A percentile compares a stretch with the other conserved stretches of the same genome.
Evolutionary conservation across 305 asterid genomes (phyloP).

Genomic region (Fraxinus latifolia): DNA sequence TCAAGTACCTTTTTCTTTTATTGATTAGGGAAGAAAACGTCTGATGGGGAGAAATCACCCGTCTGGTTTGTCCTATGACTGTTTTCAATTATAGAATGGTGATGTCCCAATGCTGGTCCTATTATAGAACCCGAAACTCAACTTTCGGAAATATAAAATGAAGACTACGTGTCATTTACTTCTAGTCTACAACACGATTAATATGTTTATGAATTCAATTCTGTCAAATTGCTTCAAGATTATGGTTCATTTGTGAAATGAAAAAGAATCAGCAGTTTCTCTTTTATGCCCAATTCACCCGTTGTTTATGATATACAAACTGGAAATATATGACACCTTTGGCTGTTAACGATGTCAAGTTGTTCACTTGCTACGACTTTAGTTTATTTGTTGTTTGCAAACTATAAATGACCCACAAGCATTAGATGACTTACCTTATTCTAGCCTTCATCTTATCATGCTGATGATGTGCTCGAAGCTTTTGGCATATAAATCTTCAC

Average conservation of each 20-base stretch:
- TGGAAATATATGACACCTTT: neutral
- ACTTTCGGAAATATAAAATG: neutral
- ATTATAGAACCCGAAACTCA: neutral
- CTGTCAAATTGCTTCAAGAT: neutral
- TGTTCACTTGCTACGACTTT: neutral
- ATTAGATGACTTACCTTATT: conserved; percentile 42
- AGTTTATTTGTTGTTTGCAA: neutral
- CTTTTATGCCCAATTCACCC: neutral
- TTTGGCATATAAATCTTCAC: conserved; percentile 4
- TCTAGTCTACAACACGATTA: neutral
- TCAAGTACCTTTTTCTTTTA: neutral
- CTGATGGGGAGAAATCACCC: neutral
- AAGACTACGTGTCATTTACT: neutral
- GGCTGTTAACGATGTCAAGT: neutral
- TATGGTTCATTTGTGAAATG: neutral
- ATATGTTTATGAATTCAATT: neutral
- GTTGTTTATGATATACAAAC: neutral
- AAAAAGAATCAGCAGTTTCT: neutral
- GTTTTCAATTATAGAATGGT: neutral
- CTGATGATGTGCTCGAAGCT: neutral
- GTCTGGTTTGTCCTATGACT: neutral
- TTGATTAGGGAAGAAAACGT: neutral
- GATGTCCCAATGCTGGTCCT: neutral
- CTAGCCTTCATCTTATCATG: conserved; percentile 11
- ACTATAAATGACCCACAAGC: conserved; percentile 18